These are phyloP conservation scores for Suillus spraguei DNA, from an alignment of 768 basidiomycete species.

Conservation along the genomic window DNA sequence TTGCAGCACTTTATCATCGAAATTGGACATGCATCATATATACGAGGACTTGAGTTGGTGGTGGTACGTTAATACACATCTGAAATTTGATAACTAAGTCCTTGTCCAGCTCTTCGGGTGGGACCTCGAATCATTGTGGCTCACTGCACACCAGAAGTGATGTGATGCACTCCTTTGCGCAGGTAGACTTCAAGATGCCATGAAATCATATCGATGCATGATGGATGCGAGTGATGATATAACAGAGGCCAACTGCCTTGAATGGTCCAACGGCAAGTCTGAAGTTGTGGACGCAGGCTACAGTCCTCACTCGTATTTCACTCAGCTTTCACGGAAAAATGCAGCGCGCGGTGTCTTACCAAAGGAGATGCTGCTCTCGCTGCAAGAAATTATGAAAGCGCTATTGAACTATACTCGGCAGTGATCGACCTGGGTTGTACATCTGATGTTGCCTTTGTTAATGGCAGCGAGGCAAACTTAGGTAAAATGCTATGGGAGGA, in stretches of 20 bases:
- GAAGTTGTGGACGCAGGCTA: background rate
- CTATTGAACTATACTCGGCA: too few species aligned
- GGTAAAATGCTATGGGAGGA: background rate
- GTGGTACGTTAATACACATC: background rate
- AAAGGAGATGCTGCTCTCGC: background rate
- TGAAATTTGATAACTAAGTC: background rate
- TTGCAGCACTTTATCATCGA: background rate
- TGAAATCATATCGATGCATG: background rate
- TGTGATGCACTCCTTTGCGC: background rate
- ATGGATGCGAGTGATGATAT: background rate
- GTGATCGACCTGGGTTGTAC: background rate
- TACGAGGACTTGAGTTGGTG: background rate
- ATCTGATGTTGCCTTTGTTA: background rate
- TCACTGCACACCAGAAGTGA: background rate
- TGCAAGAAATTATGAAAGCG: too few species aligned
- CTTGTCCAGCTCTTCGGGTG: background rate
- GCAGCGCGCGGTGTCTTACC: too few species aligned
- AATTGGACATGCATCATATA: background rate
- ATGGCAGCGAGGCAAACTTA: background rate
- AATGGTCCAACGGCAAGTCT: background rate
- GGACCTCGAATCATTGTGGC: background rate
- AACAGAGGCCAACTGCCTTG: background rate
- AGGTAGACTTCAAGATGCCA: background rate
- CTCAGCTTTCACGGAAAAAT: background rate
- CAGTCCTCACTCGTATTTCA: background rate